These are phyloP conservation scores for Cerioporus squamosus DNA, from an alignment of 1,284 basidiomycete genomes.

Conservation along the genomic window DNA sequence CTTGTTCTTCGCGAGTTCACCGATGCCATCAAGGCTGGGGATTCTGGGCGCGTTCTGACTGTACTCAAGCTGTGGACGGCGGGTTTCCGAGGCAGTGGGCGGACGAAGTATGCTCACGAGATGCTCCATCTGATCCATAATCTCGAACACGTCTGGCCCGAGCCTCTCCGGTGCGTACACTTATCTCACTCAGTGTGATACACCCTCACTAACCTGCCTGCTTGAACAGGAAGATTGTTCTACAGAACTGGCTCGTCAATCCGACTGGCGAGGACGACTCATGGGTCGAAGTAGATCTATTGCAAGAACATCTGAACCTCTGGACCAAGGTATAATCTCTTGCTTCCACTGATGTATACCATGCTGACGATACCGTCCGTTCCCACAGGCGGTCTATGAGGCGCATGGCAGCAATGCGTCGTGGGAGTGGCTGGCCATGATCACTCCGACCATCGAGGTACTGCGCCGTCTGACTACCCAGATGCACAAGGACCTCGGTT, in stretches of 20 bases:
- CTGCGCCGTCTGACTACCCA: conserved; percentile 36
- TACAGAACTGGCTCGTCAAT: no score
- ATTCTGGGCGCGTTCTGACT: conserved; percentile 37
- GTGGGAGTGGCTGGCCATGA: conserved; percentile 44
- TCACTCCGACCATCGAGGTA: conserved; percentile 40
- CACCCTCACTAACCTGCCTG: conserved; percentile 30
- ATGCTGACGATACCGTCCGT: background rate
- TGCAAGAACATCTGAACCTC: no score
- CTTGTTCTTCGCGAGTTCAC: conserved; percentile 38
- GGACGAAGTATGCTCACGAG: conserved; percentile 43
- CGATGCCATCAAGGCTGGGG: conserved; percentile 40
- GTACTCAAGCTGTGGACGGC: conserved; percentile 39
- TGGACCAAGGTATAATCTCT: conserved; percentile 25
- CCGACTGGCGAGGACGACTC: no score
- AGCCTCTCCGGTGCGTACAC: conserved; percentile 30
- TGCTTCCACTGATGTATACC: conserved; percentile 43
- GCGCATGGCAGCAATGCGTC: conserved; percentile 24
- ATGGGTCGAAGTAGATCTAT: no score
- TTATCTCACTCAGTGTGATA: conserved; percentile 24
- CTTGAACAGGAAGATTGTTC: no score
- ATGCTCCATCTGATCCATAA: conserved; percentile 45
- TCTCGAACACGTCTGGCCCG: conserved; percentile 41
- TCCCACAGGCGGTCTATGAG: no score
- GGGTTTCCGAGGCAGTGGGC: conserved; percentile 33
- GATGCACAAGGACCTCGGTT: conserved; percentile 35